Conservation (phyloP, 306 rosid species). For the Urtica urens region DNA sequence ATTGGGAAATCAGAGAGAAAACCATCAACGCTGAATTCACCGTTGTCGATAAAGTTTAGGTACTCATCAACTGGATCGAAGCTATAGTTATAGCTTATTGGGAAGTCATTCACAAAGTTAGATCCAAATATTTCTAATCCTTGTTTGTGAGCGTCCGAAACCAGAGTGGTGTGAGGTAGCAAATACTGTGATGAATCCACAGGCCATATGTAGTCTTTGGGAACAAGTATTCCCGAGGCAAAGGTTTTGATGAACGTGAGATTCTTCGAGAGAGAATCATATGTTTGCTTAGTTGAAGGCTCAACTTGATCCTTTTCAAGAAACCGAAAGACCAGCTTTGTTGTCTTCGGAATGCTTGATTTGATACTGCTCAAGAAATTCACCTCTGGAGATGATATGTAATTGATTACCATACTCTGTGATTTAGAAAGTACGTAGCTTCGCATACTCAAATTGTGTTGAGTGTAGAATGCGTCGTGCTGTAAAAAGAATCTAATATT, state of each 20-base stretch:
- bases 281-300: constrained; percentile 62
- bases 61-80: constrained; percentile 70
- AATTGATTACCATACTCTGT: constrained; percentile 26
- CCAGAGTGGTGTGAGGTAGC: constrained; percentile 54
- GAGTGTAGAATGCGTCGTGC: constrained; percentile 60
- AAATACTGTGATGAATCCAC: constrained; percentile 31
- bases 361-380: constrained; percentile 53
- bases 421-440: constrained; percentile 39
- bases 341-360: constrained; percentile 37
- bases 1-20: constrained; percentile 75
- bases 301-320: constrained; percentile 29
- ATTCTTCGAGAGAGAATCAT: constrained; percentile 52
- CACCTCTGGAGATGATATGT: constrained; percentile 86
- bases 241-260: constrained; percentile 70
- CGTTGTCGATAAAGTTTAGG: constrained; percentile 58
- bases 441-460: constrained; percentile 64
- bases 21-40: constrained; percentile 70
- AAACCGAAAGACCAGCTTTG: constrained; percentile 66
- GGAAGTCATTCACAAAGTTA: constrained; percentile 50
- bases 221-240: constrained; percentile 82
- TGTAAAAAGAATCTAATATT: constrained; percentile 33
- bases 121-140: constrained; percentile 65
- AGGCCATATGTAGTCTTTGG: constrained; percentile 80
- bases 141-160: constrained; percentile 65
- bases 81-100: constrained; percentile 54